These are phyloP conservation scores for Daldinia childiae DNA, from an alignment of 495 filamentous ascomycete genomes.

Conservation along the genomic window DNA sequence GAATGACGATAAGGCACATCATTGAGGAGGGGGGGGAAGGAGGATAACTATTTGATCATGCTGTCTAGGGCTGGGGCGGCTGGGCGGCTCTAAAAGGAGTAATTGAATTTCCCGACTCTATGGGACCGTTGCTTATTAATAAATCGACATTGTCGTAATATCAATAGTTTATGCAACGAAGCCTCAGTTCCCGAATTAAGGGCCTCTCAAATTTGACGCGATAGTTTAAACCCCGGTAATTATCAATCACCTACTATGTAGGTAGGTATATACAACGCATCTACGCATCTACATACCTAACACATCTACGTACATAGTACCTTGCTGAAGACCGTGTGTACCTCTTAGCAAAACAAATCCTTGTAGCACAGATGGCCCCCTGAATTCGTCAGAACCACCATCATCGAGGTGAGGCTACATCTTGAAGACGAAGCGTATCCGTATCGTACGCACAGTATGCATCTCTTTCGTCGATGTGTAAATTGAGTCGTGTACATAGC, in stretches of 20 bases:
- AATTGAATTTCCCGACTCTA: slow-evolving; percentile 38
- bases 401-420: background rate
- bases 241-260: background rate
- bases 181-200: background rate
- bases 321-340: background rate
- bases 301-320: background rate
- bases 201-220: background rate
- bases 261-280: too few relatives aligned
- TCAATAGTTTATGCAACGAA: slow-evolving; percentile 32
- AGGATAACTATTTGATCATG: slow-evolving; percentile 28
- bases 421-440: background rate
- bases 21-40: slow-evolving; percentile 5
- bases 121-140: slow-evolving; percentile 36
- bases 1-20: slow-evolving; percentile 34
- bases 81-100: slow-evolving; percentile 31
- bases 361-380: background rate
- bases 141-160: slow-evolving; percentile 23
- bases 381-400: background rate
- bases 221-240: background rate
- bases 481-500: background rate
- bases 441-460: slow-evolving; percentile 1
- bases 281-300: background rate
- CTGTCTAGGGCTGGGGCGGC: slow-evolving; percentile 27
- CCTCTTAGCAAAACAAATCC: background rate
- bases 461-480: background rate